These are phyloP conservation scores for Berberis vulgaris DNA, from an alignment of 164 flowering plant species.

Conservation along the genomic window DNA sequence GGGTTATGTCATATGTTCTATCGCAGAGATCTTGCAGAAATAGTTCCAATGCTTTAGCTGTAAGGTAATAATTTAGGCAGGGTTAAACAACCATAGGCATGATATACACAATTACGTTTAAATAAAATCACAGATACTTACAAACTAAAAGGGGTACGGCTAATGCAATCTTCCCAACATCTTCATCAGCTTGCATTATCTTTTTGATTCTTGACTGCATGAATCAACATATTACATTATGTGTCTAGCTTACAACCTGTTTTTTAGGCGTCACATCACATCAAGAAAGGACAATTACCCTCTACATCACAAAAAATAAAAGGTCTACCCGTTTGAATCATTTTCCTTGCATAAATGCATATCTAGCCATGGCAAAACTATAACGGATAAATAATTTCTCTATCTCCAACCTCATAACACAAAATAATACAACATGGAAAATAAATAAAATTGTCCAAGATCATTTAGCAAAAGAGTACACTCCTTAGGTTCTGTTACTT, in stretches of 20 bases:
- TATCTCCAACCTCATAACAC: too few relatives aligned
- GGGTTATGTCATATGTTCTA: conserved; percentile 75
- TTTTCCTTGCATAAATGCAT: too few relatives aligned
- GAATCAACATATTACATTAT: too few relatives aligned
- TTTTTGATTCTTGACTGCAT: conserved; percentile 77
- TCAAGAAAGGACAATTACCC: background rate
- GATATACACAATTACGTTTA: background rate
- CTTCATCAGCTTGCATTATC: conserved; percentile 94
- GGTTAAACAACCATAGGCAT: background rate
- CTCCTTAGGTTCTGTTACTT: too few relatives aligned
- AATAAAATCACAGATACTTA: conserved; percentile 22
- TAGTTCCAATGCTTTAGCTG: conserved; percentile 84
- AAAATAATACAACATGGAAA: too few relatives aligned
- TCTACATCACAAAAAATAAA: background rate
- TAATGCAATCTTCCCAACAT: conserved; percentile 81
- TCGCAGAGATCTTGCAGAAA: conserved; percentile 86
- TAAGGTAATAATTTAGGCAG: conserved; percentile 4
- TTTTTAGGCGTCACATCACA: background rate
- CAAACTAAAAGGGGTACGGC: conserved; percentile 86
- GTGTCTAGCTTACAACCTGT: background rate
- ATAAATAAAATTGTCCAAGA: too few relatives aligned
- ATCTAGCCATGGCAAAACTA: too few relatives aligned
- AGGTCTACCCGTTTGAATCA: background rate
- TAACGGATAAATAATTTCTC: too few relatives aligned
- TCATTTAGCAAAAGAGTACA: too few relatives aligned